Conservation (phyloP, 345 rosid species). For the Hibiscus mutabilis region DNA sequence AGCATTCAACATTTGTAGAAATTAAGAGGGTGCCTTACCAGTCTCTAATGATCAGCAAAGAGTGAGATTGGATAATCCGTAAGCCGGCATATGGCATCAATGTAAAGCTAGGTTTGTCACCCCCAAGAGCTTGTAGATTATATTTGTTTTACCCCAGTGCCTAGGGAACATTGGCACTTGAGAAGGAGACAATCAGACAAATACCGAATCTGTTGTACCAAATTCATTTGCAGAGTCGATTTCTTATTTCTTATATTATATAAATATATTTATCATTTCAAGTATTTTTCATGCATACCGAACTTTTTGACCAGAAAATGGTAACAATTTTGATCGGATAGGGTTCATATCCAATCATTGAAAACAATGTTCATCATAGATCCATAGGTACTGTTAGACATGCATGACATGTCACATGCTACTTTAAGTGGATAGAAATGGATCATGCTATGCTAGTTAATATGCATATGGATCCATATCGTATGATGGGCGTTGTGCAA, state of each 20-base stretch:
- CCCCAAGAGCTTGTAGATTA: constrained; percentile 9
- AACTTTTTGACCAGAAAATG: too few species aligned
- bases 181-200: neutral
- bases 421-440: too few species aligned
- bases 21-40: constrained; percentile 74
- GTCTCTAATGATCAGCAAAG: constrained; percentile 63
- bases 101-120: neutral
- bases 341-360: neutral
- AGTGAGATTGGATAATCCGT: constrained; percentile 13
- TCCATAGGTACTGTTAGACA: too few species aligned
- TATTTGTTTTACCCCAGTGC: neutral
- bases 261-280: too few species aligned
- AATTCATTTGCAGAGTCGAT: neutral
- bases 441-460: too few species aligned
- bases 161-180: neutral
- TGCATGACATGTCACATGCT: too few species aligned
- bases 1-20: constrained; percentile 66
- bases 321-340: too few species aligned
- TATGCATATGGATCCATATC: too few species aligned
- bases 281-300: too few species aligned
- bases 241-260: neutral
- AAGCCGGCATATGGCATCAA: too few species aligned
- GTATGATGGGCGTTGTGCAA: too few species aligned
- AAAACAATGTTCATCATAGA: too few species aligned
- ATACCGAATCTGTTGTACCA: neutral